Evolutionary conservation across 1,284 basidiomycete species (phyloP).

Genomic region (Mycena citricolor): DNA sequence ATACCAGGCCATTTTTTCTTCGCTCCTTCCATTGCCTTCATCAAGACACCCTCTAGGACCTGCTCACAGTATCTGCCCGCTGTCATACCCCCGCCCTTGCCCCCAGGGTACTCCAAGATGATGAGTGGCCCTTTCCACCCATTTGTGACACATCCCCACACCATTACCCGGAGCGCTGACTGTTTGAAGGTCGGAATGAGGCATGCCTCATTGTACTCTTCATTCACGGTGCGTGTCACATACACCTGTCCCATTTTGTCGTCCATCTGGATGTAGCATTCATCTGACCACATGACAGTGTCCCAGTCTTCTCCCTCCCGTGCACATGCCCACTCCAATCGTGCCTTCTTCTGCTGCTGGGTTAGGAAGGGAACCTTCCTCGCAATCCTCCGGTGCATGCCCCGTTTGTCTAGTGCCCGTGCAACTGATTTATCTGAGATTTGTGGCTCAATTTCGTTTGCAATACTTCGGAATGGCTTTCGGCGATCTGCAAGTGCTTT

Average conservation of each 20-base stretch:
- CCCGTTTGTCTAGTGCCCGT: neutral
- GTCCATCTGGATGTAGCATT: conserved; percentile 3
- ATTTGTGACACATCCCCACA: conserved; percentile 2
- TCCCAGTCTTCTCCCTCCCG: neutral
- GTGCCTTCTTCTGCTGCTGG: conserved; percentile 1
- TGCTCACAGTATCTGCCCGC: conserved; percentile 4
- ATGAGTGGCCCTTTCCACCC: neutral
- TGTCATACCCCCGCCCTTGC: conserved; percentile 9
- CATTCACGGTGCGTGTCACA: conserved; percentile 1
- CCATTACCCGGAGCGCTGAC: conserved; percentile 3
- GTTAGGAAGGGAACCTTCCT: conserved; percentile 3
- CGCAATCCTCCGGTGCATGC: neutral
- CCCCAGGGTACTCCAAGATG: conserved; percentile 7
- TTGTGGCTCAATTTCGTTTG: conserved; percentile 4
- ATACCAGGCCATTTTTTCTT: neutral
- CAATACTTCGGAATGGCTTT: conserved; percentile 1
- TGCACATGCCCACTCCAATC: neutral
- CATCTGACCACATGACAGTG: conserved; percentile 1
- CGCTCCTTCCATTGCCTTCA: neutral
- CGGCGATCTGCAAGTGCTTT: no score
- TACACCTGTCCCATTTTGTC: conserved; percentile 2
- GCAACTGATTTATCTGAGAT: conserved; percentile 1
- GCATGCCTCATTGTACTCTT: conserved; percentile 7
- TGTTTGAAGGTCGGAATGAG: conserved; percentile 10
- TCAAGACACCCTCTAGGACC: conserved; percentile 5